These are phyloP conservation scores for Pythium insidiosum DNA, from an alignment of 352 stramenopile species.

Conservation along the genomic window DNA sequence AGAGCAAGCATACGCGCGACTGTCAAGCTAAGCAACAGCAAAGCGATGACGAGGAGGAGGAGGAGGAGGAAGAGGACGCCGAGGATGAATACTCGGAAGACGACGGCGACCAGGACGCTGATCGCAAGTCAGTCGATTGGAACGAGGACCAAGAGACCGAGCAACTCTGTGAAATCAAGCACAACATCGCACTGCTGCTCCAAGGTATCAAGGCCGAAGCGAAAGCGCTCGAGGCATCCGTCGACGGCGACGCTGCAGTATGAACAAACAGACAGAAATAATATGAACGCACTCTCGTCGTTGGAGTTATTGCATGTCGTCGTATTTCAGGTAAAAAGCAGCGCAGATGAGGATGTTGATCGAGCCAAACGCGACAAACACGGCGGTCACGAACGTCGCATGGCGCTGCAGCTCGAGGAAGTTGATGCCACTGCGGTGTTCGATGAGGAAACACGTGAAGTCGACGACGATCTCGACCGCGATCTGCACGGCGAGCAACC, in stretches of 20 bases:
- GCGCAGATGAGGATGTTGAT: slow-evolving; percentile 26
- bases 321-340: slow-evolving; percentile 19
- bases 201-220: slow-evolving; percentile 49
- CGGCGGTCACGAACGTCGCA: slow-evolving; percentile 15
- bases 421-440: slow-evolving; percentile 16
- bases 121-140: slow-evolving; percentile 34
- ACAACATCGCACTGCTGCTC: slow-evolving; percentile 59
- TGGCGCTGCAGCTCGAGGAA: slow-evolving; percentile 2
- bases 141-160: slow-evolving; percentile 48
- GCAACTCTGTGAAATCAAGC: slow-evolving; percentile 47
- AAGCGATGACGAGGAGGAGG: slow-evolving; percentile 17
- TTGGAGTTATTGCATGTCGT: neutral
- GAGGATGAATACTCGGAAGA: slow-evolving; percentile 19
- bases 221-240: slow-evolving; percentile 29
- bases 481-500: slow-evolving; percentile 14
- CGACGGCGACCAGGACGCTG: slow-evolving; percentile 23
- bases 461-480: slow-evolving; percentile 11
- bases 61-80: slow-evolving; percentile 17
- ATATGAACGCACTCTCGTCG: neutral
- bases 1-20: too few relatives aligned
- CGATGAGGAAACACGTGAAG: slow-evolving; percentile 17
- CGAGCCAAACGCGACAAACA: slow-evolving; percentile 20
- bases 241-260: slow-evolving; percentile 1
- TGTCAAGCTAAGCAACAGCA: slow-evolving; percentile 30
- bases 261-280: neutral